Base-by-base conservation (phyloP, 2,329 filamentous ascomycete genomes). In the Coniochaeta prunicola region DNA sequence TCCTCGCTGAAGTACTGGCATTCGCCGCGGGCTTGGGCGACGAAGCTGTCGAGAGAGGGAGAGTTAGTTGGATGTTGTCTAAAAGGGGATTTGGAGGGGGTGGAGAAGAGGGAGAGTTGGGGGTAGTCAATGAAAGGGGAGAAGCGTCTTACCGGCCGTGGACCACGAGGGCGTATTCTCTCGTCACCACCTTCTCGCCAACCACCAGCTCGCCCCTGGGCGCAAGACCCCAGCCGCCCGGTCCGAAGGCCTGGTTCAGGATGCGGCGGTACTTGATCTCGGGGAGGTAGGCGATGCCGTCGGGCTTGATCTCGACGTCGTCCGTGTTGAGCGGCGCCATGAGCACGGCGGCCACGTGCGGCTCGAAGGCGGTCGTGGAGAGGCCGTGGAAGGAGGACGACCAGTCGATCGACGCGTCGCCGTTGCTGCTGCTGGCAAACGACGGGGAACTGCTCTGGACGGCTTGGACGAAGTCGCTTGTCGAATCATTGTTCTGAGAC, bases 191-290 rank as follows among this genome's bases (percentile, higher is more conserved):
- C 72, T 88, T 91, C 31, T 86, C 84, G n/a, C 90, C 92, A 1
- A 96, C 90, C 13, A 91, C 88, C 57, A 90, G 86, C 71, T 96
- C 90, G 17, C 92, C 89, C 60, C 92, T 80, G 10, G 94, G 94
- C 59, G 93, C 93, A 58, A 99, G 77, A 0, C 94, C 94, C 94
- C 94, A 99, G 7, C 90, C 94, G 58, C 96, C 94, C 0, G 94
- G 94, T 0, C 94, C 93, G 75, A 99, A 99, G 0, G 92, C 91
- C 67, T 81, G 79, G 73, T 97, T 97, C 67, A 99, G 75, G 63
- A 96, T 93, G 63, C 93, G 80, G 50, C 94, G 80, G 76, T 99
- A 99, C 77, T 97, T 97, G 79, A 99, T 97, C 80, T 99, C 94
- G 13, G 94, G 94, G 60, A 99, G 79, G 72, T 97, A 99, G 60